Evolutionary conservation across 345 rosid genomes (phyloP).

Genomic region (Nephelium lappaceum): DNA sequence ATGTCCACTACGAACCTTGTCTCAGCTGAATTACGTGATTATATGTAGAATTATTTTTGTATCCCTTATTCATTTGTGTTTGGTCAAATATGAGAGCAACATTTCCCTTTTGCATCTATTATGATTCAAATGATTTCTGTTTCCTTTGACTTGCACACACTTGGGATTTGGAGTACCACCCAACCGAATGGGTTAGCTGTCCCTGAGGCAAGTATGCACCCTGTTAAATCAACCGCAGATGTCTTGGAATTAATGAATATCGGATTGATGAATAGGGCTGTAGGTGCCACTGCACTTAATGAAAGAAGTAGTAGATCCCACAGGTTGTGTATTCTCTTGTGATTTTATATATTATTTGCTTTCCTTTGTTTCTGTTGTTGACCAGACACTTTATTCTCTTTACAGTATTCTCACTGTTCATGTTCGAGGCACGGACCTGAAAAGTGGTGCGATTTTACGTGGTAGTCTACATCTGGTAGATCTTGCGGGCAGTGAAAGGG

Average conservation of each 20-base stretch:
- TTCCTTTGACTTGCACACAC: conserved; percentile 87
- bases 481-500: conserved; percentile 99
- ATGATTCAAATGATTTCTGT: conserved; percentile 15
- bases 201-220: conserved; percentile 94
- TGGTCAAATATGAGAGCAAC: background rate
- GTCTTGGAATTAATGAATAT: conserved; percentile 84
- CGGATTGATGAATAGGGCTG: conserved; percentile 84
- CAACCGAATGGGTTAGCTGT: conserved; percentile 98
- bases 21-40: background rate
- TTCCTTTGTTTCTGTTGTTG: background rate
- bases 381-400: conserved; percentile 17
- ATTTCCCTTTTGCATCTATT: conserved; percentile 1
- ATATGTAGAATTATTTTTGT: background rate
- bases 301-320: conserved; percentile 99
- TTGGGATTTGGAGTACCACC: conserved; percentile 94
- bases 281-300: conserved; percentile 89
- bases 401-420: conserved; percentile 95
- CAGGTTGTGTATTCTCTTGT: conserved; percentile 51
- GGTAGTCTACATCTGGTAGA: conserved; percentile 91
- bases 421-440: conserved; percentile 74
- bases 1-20: conserved; percentile 10
- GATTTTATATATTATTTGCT: conserved; percentile 11
- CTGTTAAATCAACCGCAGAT: conserved; percentile 78
- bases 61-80: background rate
- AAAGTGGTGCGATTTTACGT: conserved; percentile 69